Percentiles rank a stretch among this genome's conserved stretches.
These are phyloP conservation scores for Penicillium desertorum DNA, from an alignment of 495 filamentous ascomycete species.

Conservation along the genomic window DNA sequence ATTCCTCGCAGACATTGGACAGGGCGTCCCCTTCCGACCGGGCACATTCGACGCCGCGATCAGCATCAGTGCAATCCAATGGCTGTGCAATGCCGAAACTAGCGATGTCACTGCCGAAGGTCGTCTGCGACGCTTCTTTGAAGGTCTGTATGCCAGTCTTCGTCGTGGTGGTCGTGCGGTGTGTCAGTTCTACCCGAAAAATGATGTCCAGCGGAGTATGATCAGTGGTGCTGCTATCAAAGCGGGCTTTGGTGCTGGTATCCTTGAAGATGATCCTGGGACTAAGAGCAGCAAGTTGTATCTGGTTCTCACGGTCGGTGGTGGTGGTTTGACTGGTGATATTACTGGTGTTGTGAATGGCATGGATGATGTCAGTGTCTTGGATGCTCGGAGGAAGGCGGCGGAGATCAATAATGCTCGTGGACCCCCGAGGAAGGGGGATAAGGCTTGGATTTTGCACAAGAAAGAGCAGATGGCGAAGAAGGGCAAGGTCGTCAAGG, in stretches of 20 bases:
- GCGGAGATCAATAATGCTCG: constrained; percentile 45
- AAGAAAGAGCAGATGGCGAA: constrained; percentile 96
- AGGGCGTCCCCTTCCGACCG: constrained; percentile 90
- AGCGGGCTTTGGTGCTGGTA: constrained; percentile 92
- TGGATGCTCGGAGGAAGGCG: constrained; percentile 65
- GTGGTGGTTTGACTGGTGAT: constrained; percentile 70
- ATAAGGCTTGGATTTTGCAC: constrained; percentile 83
- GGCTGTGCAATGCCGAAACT: constrained; percentile 94
- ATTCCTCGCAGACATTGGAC: constrained; percentile 88
- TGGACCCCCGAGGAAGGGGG: constrained; percentile 65
- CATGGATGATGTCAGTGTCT: constrained; percentile 81
- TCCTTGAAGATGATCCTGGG: constrained; percentile 91
- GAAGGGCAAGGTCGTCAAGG: constrained; percentile 93
- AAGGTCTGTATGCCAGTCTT: constrained; percentile 82
- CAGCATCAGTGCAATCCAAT: constrained; percentile 91
- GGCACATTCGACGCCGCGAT: constrained; percentile 95
- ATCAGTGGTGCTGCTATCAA: constrained; percentile 83
- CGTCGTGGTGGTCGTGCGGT: constrained; percentile 86
- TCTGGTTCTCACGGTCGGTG: constrained; percentile 89
- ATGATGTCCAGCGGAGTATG: constrained; percentile 87
- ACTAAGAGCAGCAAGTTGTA: constrained; percentile 95
- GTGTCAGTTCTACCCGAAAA: constrained; percentile 97
- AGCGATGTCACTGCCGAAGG: constrained; percentile 76
- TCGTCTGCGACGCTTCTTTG: constrained; percentile 81
- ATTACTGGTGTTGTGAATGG: constrained; percentile 83